phyloP scores from a whole-genome alignment of 2,329 filamentous ascomycete species.

The Sarocladiaceae sp. region DNA sequence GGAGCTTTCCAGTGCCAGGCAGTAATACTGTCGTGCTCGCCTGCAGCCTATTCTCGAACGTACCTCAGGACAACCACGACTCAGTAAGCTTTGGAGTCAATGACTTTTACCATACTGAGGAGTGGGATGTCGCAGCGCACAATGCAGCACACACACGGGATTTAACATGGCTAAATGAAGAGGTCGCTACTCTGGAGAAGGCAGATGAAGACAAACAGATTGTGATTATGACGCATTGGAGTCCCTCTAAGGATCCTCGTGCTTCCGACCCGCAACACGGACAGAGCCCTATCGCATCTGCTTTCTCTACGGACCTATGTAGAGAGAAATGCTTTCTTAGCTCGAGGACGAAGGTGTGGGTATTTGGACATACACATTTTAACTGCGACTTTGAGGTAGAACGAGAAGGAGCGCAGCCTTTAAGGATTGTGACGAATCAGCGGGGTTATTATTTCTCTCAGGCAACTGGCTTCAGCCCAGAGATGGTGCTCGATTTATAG shows the following conservation, averaged over 20 bases:
- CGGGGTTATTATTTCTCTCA: slow-evolving; percentile 1
- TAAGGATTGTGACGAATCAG: neutral
- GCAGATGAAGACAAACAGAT: neutral
- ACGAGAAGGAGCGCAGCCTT: neutral
- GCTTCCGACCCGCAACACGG: neutral
- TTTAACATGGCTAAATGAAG: neutral
- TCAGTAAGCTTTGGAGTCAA: slow-evolving; percentile 39
- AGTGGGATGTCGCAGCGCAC: slow-evolving; percentile 35
- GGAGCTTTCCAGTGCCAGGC: slow-evolving; percentile 18
- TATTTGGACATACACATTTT: slow-evolving; percentile 5
- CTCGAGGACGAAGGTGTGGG: slow-evolving; percentile 5
- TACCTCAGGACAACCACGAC: slow-evolving; percentile 32
- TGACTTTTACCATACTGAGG: slow-evolving; percentile 45
- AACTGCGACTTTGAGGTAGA: slow-evolving; percentile 5
- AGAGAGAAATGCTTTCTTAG: neutral
- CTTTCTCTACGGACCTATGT: slow-evolving; percentile 1
- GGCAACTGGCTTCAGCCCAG: neutral
- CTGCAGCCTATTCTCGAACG: slow-evolving; percentile 43
- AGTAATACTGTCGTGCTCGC: slow-evolving; percentile 26
- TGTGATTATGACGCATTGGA: slow-evolving; percentile 5
- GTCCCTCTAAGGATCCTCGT: neutral
- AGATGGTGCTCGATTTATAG: neutral
- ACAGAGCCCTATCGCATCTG: neutral
- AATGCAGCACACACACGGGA: slow-evolving; percentile 15
- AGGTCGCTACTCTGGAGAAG: neutral